These are phyloP conservation scores for Phytophthora hybrid DNA, from an alignment of 352 stramenopile genomes.

Conservation along the genomic window DNA sequence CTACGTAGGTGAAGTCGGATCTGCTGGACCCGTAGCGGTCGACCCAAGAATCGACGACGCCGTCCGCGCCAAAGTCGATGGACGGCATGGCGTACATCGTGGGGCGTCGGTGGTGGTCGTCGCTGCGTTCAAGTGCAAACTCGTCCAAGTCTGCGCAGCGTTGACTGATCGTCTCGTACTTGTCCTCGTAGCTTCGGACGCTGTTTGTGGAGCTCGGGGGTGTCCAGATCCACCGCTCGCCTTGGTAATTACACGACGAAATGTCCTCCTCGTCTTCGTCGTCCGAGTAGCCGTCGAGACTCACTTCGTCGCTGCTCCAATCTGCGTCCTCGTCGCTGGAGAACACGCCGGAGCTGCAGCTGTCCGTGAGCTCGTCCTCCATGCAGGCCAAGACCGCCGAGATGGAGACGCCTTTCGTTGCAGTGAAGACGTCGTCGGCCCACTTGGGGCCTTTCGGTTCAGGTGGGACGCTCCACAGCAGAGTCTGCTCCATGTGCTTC, in stretches of 20 bases:
- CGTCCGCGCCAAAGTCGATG: conserved; percentile 28
- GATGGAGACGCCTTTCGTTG: conserved; percentile 23
- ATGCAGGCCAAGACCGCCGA: conserved; percentile 5
- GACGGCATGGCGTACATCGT: conserved; percentile 45
- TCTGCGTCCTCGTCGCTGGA: conserved; percentile 36
- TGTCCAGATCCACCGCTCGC: conserved; percentile 41
- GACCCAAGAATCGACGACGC: conserved; percentile 35
- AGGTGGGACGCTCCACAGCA: conserved; percentile 37
- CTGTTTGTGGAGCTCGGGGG: conserved; percentile 35
- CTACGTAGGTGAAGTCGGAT: conserved; percentile 36
- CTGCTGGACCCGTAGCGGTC: conserved; percentile 39
- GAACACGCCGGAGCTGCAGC: conserved; percentile 39
- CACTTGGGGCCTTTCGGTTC: conserved; percentile 38
- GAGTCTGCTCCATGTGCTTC: conserved; percentile 36
- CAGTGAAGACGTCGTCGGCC: conserved; percentile 42
- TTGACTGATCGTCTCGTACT: conserved; percentile 37
- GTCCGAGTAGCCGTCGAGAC: conserved; percentile 29
- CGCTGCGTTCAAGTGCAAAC: conserved; percentile 26
- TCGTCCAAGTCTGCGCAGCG: conserved; percentile 33
- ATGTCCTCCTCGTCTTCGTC: conserved; percentile 14
- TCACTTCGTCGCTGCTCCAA: conserved; percentile 38
- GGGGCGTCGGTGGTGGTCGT: conserved; percentile 32
- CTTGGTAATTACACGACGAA: conserved; percentile 23
- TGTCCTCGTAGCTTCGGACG: conserved; percentile 30
- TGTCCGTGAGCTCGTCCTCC: conserved; percentile 39